Percentiles rank a stretch among this genome's conserved stretches.
phyloP scores from a whole-genome alignment of 148 eudicot species.

The Cornus suecica region DNA sequence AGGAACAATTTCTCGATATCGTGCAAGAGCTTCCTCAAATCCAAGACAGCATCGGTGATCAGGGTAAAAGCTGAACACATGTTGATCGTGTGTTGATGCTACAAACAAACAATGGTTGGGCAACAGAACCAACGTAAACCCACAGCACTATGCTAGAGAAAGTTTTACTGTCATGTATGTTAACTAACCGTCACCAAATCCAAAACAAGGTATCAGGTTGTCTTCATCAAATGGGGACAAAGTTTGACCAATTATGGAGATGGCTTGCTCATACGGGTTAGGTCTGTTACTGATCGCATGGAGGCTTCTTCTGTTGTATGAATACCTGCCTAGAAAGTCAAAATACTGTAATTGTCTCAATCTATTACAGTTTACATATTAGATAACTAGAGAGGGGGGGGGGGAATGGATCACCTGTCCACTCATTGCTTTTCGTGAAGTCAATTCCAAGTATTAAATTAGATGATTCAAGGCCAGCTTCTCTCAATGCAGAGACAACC shows the following conservation, averaged over 20 bases:
- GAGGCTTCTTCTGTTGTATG: constrained; percentile 71
- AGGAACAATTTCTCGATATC: constrained; percentile 68
- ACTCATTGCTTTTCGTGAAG: constrained; percentile 69
- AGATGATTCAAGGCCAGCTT: constrained; percentile 93
- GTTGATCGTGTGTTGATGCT: constrained; percentile 65
- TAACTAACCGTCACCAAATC: constrained; percentile 82
- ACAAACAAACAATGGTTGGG: background rate
- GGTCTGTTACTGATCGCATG: constrained; percentile 53
- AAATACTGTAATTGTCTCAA: constrained; percentile 10
- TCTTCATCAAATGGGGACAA: constrained; percentile 85
- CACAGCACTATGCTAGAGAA: background rate
- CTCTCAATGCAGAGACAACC: constrained; percentile 68
- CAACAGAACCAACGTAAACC: background rate
- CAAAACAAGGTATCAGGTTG: constrained; percentile 81
- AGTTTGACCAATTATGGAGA: constrained; percentile 75
- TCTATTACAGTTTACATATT: constrained; percentile 2
- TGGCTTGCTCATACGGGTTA: constrained; percentile 83
- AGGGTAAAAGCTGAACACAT: constrained; percentile 72
- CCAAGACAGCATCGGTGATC: constrained; percentile 67
- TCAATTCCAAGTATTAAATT: constrained; percentile 81
- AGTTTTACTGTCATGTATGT: constrained; percentile 4
- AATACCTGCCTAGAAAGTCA: constrained; percentile 45
- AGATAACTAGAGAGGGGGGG: background rate
- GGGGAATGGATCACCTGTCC: constrained; percentile 58
- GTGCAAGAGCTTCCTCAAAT: constrained; percentile 77